phyloP scores from a whole-genome alignment of 176 grass and related monocot genomes.

The Saccharum officinarum region DNA sequence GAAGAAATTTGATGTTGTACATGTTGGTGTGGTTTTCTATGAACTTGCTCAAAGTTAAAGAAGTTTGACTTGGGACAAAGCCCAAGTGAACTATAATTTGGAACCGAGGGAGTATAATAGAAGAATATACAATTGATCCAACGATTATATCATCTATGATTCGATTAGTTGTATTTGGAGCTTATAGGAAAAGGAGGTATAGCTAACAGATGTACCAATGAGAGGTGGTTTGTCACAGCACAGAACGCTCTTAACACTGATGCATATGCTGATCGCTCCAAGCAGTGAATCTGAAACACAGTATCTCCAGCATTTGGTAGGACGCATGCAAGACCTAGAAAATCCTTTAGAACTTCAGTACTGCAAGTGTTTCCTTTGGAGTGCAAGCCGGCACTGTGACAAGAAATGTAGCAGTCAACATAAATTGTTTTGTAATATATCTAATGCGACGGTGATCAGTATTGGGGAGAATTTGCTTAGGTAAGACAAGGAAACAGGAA shows the following conservation, averaged over 20 bases:
- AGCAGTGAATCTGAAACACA: slow-evolving; percentile 63
- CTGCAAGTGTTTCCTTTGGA: slow-evolving; percentile 8
- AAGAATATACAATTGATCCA: not conserved
- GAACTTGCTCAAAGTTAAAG: not conserved
- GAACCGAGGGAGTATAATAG: not conserved
- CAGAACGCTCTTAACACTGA: slow-evolving; percentile 67
- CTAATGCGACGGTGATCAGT: not conserved
- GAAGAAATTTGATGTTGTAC: not conserved
- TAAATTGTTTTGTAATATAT: slow-evolving; percentile 5
- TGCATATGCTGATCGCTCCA: slow-evolving; percentile 61
- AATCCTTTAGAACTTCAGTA: slow-evolving; percentile 23
- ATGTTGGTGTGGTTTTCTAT: not conserved
- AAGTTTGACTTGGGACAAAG: not conserved
- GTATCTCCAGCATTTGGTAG: slow-evolving; percentile 38
- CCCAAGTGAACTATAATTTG: not conserved
- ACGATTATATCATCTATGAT: slow-evolving; percentile 14
- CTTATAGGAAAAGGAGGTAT: not conserved
- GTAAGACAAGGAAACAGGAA: not conserved
- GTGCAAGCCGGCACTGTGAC: slow-evolving; percentile 7
- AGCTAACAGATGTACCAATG: slow-evolving; percentile 47
- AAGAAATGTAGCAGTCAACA: slow-evolving; percentile 6
- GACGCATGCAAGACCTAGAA: not conserved
- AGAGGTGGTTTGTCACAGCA: slow-evolving; percentile 59
- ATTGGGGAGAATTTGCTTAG: not conserved
- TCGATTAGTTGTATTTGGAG: not conserved